These are phyloP conservation scores for Russula virescens DNA, from an alignment of 768 basidiomycete species.

Conservation along the genomic window DNA sequence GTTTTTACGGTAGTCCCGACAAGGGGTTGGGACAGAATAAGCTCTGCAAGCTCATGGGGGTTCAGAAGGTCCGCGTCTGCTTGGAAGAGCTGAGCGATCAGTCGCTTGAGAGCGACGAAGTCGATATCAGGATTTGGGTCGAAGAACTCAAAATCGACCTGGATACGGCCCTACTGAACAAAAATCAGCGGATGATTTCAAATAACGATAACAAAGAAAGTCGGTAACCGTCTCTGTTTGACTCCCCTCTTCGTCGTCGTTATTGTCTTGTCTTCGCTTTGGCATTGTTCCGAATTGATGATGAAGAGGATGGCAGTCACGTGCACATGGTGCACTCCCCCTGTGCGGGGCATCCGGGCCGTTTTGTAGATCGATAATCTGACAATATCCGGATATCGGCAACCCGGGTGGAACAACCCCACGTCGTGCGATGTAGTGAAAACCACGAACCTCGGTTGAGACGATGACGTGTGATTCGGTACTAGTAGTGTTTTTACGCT, in stretches of 20 bases:
- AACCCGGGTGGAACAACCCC: too few relatives aligned
- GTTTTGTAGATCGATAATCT: too few relatives aligned
- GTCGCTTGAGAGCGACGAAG: conserved; percentile 78
- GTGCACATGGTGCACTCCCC: too few relatives aligned
- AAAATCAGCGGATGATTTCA: neutral
- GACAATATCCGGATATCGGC: too few relatives aligned
- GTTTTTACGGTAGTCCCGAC: conserved; percentile 92
- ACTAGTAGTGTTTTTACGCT: too few relatives aligned
- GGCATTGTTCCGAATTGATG: conserved; percentile 34
- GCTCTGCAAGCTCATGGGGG: conserved; percentile 69
- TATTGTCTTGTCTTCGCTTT: conserved; percentile 46
- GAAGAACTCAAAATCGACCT: conserved; percentile 94
- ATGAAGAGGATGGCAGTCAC: too few relatives aligned
- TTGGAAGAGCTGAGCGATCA: conserved; percentile 63
- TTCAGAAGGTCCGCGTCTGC: conserved; percentile 68
- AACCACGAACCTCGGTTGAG: too few relatives aligned
- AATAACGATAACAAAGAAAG: conserved; percentile 22
- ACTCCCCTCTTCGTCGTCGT: conserved; percentile 35
- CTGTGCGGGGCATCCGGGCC: too few relatives aligned
- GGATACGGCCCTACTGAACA: conserved; percentile 54
- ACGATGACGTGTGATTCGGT: neutral
- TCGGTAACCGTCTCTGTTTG: conserved; percentile 39
- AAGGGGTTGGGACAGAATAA: conserved; percentile 66
- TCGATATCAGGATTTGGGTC: conserved; percentile 76
- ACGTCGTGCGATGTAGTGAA: too few relatives aligned